Conservation (phyloP, 495 filamentous ascomycete genomes). For the Rhypophila decipiens region DNA sequence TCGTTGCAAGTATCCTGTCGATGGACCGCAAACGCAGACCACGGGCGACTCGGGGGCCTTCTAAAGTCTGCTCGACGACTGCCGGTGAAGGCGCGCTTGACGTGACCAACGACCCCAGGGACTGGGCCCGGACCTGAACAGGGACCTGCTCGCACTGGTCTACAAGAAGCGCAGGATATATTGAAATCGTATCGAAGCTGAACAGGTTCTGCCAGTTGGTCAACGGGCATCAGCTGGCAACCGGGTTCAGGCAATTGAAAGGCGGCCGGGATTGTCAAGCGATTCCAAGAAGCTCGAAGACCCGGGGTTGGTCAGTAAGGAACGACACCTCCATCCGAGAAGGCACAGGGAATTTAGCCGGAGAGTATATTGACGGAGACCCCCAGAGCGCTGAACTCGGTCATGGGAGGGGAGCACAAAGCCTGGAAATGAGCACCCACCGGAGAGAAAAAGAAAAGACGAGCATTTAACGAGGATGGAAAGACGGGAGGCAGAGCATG, state of each 20-base stretch:
- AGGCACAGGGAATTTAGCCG: conserved; percentile 28
- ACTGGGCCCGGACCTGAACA: background rate
- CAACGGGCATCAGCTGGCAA: conserved; percentile 5
- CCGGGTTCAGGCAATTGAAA: conserved; percentile 4
- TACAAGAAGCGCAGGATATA: conserved; percentile 11
- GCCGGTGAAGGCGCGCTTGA: background rate
- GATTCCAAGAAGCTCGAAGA: conserved; percentile 4
- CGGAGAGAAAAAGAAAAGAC: conserved; percentile 3
- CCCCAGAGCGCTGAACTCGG: conserved; percentile 20
- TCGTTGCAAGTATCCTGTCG: conserved; percentile 3
- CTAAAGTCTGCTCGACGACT: conserved; percentile 2
- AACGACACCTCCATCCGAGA: conserved; percentile 15
- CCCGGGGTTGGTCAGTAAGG: conserved; percentile 8
- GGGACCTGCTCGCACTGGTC: background rate
- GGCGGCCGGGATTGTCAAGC: conserved; percentile 11
- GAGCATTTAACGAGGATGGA: background rate
- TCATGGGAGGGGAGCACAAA: conserved; percentile 16
- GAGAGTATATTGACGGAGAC: conserved; percentile 20
- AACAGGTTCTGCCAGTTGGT: conserved; percentile 10
- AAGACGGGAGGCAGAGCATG: background rate
- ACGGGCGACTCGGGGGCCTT: background rate
- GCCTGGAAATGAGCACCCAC: conserved; percentile 8
- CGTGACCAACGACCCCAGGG: background rate
- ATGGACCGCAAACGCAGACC: background rate
- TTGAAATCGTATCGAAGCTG: conserved; percentile 12